These are phyloP conservation scores for Amborella trichopoda DNA, from an alignment of 164 flowering plant species.

Conservation along the genomic window DNA sequence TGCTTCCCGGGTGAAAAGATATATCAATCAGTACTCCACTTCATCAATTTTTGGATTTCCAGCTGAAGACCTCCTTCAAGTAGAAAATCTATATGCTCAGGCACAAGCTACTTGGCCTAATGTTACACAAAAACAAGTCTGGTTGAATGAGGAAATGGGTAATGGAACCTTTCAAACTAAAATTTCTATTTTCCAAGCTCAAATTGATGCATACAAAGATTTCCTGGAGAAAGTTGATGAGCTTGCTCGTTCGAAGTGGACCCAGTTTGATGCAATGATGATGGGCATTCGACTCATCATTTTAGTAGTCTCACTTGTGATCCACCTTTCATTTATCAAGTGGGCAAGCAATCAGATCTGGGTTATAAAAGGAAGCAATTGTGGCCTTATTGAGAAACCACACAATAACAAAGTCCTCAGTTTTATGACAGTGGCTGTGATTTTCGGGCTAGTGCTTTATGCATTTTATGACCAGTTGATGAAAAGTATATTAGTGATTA, in stretches of 20 bases:
- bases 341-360: no score
- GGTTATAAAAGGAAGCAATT: no score
- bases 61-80: slow-evolving; percentile 50
- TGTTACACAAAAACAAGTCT: no score
- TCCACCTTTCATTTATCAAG: slow-evolving; percentile 38
- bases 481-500: no score
- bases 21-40: slow-evolving; percentile 75
- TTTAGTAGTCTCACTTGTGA: slow-evolving; percentile 42
- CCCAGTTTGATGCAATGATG: slow-evolving; percentile 71
- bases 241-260: slow-evolving; percentile 94
- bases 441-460: no score
- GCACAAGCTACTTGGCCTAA: slow-evolving; percentile 50
- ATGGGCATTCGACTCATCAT: slow-evolving; percentile 62
- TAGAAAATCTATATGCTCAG: slow-evolving; percentile 42
- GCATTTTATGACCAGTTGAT: no score
- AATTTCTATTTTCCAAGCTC: slow-evolving; percentile 27
- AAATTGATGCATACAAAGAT: slow-evolving; percentile 41
- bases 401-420: no score
- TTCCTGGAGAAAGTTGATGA: slow-evolving; percentile 67
- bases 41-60: slow-evolving; percentile 92
- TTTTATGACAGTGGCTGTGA: no score
- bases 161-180: slow-evolving; percentile 8
- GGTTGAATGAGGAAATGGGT: slow-evolving; percentile 9
- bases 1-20: slow-evolving; percentile 87
- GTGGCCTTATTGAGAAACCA: no score